A percentile compares a stretch with the other conserved stretches of the same genome.
These are phyloP conservation scores for Graphilbum ipis-grandicollis DNA, from an alignment of 2,329 filamentous ascomycete genomes.

Conservation along the genomic window DNA sequence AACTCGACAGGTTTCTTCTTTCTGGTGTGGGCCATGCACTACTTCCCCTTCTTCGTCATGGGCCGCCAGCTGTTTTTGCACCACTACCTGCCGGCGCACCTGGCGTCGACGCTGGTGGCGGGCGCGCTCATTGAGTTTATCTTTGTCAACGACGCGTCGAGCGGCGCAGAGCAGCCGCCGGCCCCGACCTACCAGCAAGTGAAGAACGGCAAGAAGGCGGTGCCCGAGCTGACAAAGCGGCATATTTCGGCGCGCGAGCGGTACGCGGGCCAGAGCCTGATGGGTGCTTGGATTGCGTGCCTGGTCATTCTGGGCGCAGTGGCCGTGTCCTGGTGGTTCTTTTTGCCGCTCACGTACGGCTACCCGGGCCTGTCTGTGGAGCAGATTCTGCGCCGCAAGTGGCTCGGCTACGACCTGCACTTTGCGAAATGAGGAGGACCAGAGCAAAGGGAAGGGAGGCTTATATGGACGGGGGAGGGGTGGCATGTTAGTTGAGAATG, in stretches of 20 bases:
- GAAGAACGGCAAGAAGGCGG: slow-evolving; percentile 28
- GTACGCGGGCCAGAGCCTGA: slow-evolving; percentile 59
- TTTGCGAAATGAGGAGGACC: slow-evolving; percentile 67
- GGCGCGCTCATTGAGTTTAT: slow-evolving; percentile 89
- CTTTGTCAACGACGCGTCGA: slow-evolving; percentile 68
- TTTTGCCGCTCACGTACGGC: slow-evolving; percentile 88
- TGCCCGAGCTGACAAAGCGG: slow-evolving; percentile 25
- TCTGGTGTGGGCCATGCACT: slow-evolving; percentile 93
- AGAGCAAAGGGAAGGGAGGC: too few relatives aligned
- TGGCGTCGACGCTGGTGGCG: slow-evolving; percentile 78
- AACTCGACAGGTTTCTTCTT: slow-evolving; percentile 99
- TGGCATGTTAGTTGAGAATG: too few relatives aligned
- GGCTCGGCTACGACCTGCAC: slow-evolving; percentile 93
- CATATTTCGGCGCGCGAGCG: slow-evolving; percentile 69
- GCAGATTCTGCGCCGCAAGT: slow-evolving; percentile 71
- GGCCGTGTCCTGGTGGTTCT: slow-evolving; percentile 75
- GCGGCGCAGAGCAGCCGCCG: too few relatives aligned
- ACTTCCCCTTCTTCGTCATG: slow-evolving; percentile 96
- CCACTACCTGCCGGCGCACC: slow-evolving; percentile 88
- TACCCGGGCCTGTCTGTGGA: slow-evolving; percentile 72
- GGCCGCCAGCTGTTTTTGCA: slow-evolving; percentile 95
- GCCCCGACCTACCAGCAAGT: slow-evolving; percentile 26
- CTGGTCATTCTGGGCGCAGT: slow-evolving; percentile 50
- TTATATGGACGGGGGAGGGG: too few relatives aligned
- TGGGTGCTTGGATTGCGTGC: slow-evolving; percentile 64